phyloP scores from a whole-genome alignment of 352 stramenopile species.

The Phytopythium vexans region DNA sequence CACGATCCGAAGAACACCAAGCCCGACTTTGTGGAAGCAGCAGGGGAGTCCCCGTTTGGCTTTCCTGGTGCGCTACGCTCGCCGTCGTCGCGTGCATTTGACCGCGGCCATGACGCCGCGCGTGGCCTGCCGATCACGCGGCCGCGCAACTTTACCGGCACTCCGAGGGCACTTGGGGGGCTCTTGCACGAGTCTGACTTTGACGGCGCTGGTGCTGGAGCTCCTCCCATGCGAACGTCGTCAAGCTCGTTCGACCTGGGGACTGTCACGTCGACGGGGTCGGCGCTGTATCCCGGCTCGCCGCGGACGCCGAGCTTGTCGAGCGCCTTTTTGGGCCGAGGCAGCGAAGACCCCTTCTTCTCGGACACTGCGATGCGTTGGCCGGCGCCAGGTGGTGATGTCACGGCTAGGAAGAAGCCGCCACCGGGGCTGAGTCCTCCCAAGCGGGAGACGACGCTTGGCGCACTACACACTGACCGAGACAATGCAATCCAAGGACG shows the following conservation, averaged over 20 bases:
- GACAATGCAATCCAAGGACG: too few relatives aligned
- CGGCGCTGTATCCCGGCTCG: not conserved
- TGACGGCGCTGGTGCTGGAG: not conserved
- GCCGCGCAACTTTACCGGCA: conserved; percentile 2
- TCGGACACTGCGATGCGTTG: too few relatives aligned
- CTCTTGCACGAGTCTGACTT: not conserved
- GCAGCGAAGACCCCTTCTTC: too few relatives aligned
- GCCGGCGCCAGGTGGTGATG: too few relatives aligned
- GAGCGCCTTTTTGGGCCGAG: not conserved
- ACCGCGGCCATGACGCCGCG: conserved; percentile 11
- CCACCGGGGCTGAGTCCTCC: too few relatives aligned
- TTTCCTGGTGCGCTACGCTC: conserved; percentile 28
- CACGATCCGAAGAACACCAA: conserved; percentile 22
- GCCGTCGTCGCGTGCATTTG: conserved; percentile 26
- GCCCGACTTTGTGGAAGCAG: conserved; percentile 14
- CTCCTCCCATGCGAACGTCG: not conserved
- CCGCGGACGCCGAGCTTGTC: not conserved
- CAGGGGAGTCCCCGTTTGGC: conserved; percentile 18
- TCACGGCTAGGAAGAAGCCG: too few relatives aligned
- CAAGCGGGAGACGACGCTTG: too few relatives aligned
- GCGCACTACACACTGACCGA: too few relatives aligned
- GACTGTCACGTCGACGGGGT: conserved; percentile 1
- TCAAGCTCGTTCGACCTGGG: conserved; percentile 8
- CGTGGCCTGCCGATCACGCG: conserved; percentile 1
- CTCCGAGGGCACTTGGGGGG: not conserved